Evolutionary conservation across 2,329 filamentous ascomycete genomes (phyloP), one percentile per base, ranked within the genome.

Genomic region (Penicillium sp.): DNA sequence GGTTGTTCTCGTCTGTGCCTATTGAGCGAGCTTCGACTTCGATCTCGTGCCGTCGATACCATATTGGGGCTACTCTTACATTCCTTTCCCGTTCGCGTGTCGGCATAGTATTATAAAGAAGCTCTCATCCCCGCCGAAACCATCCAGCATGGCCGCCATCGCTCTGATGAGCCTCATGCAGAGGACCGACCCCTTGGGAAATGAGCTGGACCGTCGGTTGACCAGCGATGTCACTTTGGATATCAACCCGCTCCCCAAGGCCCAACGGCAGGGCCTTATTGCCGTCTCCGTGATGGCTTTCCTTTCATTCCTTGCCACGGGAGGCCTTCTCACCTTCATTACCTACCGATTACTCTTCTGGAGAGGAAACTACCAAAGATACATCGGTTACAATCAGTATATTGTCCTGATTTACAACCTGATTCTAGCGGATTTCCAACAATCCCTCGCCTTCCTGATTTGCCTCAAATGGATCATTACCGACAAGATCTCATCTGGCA

Each of bases 381-480:
- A 78, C 53, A 78, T 81, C 48, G 77, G 78, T 53, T 77, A 80
- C 65, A 81, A 81, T 57, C 79, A 81, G 66, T 81, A 79, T 49
- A 69, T 81, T n/a, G 65, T 81, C 36, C 72, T 81, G 23, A 80
- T 81, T 46, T 81, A 78, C 65, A 81, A 81, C 51, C 71, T 82
- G 13, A 66, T 81, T 2, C 55, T 82, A 38, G 79, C 79, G 6
- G 79, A 81, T 68, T 70, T 81, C n/a, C 76, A 77, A 57, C 79
- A 81, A 63, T 74, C 78, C 0, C 65, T 80, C 18, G 77, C 76
- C 0, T 81, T 81, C 56, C 62, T 77, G 3, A 71, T 81, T 47
- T 78, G 75, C 31, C 59, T 78, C 38, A 71, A 78, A 55, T 82
- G 77, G 76, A 69, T 79, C 9, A 57, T 64, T 2, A 59, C 72